Percentiles rank a stretch among this genome's conserved stretches.
These are phyloP conservation scores for Gillenia trifoliata DNA, from an alignment of 306 rosid species.

Conservation along the genomic window DNA sequence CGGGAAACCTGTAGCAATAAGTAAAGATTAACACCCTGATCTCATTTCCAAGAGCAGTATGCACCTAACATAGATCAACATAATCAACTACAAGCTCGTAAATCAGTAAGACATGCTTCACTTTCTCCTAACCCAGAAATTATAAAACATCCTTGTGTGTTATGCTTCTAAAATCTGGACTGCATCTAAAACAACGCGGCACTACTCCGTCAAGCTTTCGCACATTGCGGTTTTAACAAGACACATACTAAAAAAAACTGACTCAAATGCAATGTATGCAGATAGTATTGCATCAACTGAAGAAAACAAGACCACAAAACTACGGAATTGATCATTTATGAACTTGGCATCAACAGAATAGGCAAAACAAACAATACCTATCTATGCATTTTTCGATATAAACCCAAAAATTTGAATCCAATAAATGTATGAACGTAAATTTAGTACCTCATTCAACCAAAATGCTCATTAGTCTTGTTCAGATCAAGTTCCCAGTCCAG, in stretches of 20 bases:
- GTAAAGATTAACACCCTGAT: conserved; percentile 7
- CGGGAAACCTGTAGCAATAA: conserved; percentile 58
- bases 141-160: not conserved
- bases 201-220: no score
- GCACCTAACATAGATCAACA: no score
- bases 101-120: not conserved
- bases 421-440: not conserved
- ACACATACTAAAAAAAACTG: not conserved
- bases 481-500: conserved; percentile 96
- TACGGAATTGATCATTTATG: not conserved
- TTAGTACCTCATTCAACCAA: conserved; percentile 88
- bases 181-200: not conserved
- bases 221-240: not conserved
- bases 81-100: not conserved
- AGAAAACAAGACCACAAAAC: not conserved
- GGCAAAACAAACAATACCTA: not conserved
- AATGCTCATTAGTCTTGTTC: conserved; percentile 82
- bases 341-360: not conserved
- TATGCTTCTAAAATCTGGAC: not conserved
- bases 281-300: not conserved
- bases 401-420: not conserved
- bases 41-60: no score
- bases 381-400: not conserved
- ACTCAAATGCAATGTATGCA: not conserved
- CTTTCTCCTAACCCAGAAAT: not conserved